These are phyloP conservation scores for Escovopsis sp. DNA, from an alignment of 2,329 filamentous ascomycete species.

Conservation along the genomic window DNA sequence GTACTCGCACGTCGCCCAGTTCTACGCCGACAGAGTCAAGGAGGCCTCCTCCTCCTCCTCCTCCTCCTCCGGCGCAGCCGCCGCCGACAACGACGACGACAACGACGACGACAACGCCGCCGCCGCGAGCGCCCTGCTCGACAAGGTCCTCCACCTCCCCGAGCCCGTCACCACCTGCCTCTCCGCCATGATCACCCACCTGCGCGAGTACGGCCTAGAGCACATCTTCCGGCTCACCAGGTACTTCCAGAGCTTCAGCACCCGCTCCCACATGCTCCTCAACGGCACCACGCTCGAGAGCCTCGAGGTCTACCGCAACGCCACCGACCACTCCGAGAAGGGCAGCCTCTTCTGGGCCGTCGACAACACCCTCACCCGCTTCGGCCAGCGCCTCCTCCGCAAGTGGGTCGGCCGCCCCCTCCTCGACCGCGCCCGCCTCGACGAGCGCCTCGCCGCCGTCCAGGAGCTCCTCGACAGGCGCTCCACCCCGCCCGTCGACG, in stretches of 20 bases:
- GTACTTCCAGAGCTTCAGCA: conserved; percentile 92
- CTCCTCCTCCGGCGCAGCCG: conserved; percentile 66
- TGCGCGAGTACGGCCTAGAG: conserved; percentile 83
- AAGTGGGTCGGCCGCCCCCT: conserved; percentile 93
- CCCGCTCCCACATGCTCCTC: conserved; percentile 85
- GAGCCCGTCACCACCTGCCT: conserved; percentile 82
- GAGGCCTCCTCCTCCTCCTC: conserved; percentile 28
- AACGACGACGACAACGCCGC: conserved; percentile 44
- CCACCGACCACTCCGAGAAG: conserved; percentile 70
- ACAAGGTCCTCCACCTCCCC: conserved; percentile 73
- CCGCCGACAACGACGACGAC: conserved; percentile 77
- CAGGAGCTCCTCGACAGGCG: conserved; percentile 66
- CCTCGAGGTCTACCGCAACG: conserved; percentile 89
- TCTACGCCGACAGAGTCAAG: conserved; percentile 80
- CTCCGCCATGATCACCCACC: conserved; percentile 88
- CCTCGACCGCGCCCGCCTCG: conserved; percentile 57
- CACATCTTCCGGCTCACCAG: conserved; percentile 94
- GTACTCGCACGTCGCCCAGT: conserved; percentile 78
- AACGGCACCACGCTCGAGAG: conserved; percentile 91
- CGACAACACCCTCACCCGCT: conserved; percentile 80
- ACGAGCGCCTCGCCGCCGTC: conserved; percentile 70
- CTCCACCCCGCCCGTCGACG: conserved; percentile 53
- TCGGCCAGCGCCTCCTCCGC: conserved; percentile 72
- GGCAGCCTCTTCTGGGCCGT: conserved; percentile 93
- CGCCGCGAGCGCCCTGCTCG: conserved; percentile 51